Evolutionary conservation across 257 asterid genomes (phyloP).

Genomic region (Salvia miltiorrhiza): DNA sequence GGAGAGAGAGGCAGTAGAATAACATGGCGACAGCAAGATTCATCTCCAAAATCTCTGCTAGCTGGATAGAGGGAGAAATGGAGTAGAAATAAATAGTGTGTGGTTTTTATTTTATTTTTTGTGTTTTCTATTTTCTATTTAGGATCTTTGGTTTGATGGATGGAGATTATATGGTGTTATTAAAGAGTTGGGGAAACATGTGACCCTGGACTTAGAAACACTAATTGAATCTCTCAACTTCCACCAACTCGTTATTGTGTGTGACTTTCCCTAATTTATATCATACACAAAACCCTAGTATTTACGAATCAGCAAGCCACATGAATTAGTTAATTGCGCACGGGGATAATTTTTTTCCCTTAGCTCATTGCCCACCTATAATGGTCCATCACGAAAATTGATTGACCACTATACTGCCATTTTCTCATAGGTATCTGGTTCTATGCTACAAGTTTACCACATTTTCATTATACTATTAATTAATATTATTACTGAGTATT

Average conservation of each 20-base stretch:
- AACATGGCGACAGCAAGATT: constrained; percentile 22
- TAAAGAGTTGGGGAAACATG: constrained; percentile 26
- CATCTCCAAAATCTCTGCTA: constrained; percentile 25
- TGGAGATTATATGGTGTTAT: neutral
- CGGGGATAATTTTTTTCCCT: neutral
- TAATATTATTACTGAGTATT: no score
- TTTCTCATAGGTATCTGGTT: neutral
- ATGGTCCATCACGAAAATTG: neutral
- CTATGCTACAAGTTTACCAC: neutral
- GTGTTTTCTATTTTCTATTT: no score
- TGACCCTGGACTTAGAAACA: constrained; percentile 33
- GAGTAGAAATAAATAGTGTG: neutral
- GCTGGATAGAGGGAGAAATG: neutral
- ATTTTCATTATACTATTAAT: neutral
- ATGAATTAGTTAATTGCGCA: neutral
- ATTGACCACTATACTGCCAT: neutral
- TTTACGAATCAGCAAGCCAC: neutral
- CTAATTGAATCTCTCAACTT: constrained; percentile 43
- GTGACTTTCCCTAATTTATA: constrained; percentile 19
- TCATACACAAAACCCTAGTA: neutral
- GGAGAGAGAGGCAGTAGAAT: constrained; percentile 38
- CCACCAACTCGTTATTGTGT: constrained; percentile 44
- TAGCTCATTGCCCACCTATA: neutral
- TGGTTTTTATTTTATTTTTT: neutral
- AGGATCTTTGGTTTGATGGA: neutral